Percentiles rank a stretch among this genome's conserved stretches.
Conservation (phyloP, 2,329 filamentous ascomycete genomes). For the Penicillium digitatum region DNA sequence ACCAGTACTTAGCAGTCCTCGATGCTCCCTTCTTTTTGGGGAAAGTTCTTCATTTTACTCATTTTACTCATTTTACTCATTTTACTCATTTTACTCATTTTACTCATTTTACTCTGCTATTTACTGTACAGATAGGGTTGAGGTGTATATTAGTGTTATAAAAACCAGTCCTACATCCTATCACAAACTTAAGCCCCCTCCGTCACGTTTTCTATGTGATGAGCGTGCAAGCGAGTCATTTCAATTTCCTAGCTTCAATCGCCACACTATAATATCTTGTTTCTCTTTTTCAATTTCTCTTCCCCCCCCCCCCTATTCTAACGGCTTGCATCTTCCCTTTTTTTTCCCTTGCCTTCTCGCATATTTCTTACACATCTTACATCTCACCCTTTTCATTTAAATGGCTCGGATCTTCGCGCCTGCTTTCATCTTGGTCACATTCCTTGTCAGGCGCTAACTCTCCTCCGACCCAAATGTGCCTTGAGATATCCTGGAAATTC, state of each 20-base stretch:
- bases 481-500: slow-evolving; percentile 12
- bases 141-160: slow-evolving; percentile 17
- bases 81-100: not conserved
- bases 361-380: slow-evolving; percentile 9
- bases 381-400: slow-evolving; percentile 15
- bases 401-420: slow-evolving; percentile 15
- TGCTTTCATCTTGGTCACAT: slow-evolving; percentile 6
- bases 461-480: slow-evolving; percentile 17
- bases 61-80: slow-evolving; percentile 5
- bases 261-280: slow-evolving; percentile 9
- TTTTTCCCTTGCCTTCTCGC: slow-evolving; percentile 12
- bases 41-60: too few species aligned
- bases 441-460: slow-evolving; percentile 14
- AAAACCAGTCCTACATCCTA: slow-evolving; percentile 11
- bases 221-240: slow-evolving; percentile 19
- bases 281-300: slow-evolving; percentile 7
- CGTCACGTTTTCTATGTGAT: slow-evolving; percentile 23
- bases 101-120: not conserved
- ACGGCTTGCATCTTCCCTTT: slow-evolving; percentile 5
- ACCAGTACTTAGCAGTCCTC: slow-evolving; percentile 18
- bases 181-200: slow-evolving; percentile 23
- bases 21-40: slow-evolving; percentile 1
- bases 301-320: slow-evolving; percentile 7
- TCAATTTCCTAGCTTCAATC: not conserved
- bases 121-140: slow-evolving; percentile 7